A percentile compares a stretch with the other conserved stretches of the same genome.
Evolutionary conservation across 2,329 filamentous ascomycete species (phyloP).

Genomic region (Penicillium sp.): DNA sequence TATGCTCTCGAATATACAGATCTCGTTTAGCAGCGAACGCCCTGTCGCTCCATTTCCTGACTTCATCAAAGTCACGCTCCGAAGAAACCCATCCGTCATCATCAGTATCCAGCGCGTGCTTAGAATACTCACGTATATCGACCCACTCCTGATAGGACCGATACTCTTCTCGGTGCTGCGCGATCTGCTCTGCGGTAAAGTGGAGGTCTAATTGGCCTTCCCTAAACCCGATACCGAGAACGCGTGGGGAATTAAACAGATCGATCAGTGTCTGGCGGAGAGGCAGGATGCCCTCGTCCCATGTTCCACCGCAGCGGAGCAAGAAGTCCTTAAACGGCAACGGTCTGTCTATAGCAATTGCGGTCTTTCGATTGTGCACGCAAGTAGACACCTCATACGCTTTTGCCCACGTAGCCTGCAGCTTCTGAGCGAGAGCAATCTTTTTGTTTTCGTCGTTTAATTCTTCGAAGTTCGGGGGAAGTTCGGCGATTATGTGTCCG

Average conservation of each 20-base stretch:
- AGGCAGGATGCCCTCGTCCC: conserved; percentile 29
- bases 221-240: no score
- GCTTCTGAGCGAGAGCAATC: conserved; percentile 14
- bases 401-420: conserved; percentile 25
- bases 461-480: conserved; percentile 24
- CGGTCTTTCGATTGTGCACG: conserved; percentile 22
- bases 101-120: conserved; percentile 32
- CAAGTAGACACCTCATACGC: conserved; percentile 29
- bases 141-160: conserved; percentile 30
- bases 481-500: conserved; percentile 26
- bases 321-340: conserved; percentile 34
- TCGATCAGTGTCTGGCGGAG: conserved; percentile 36
- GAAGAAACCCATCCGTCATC: conserved; percentile 39
- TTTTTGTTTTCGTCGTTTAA: conserved; percentile 20
- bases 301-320: conserved; percentile 29
- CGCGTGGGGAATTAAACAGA: no score
- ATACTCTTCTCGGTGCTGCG: no score
- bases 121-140: conserved; percentile 25
- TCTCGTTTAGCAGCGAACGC: no score
- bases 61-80: no score
- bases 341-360: conserved; percentile 27
- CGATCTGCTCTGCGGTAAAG: conserved; percentile 26
- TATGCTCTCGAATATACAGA: no score
- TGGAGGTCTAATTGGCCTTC: conserved; percentile 25
- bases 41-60: no score